Base-by-base conservation (phyloP, 208 protist species). In the Trypanosoma melophagium region DNA sequence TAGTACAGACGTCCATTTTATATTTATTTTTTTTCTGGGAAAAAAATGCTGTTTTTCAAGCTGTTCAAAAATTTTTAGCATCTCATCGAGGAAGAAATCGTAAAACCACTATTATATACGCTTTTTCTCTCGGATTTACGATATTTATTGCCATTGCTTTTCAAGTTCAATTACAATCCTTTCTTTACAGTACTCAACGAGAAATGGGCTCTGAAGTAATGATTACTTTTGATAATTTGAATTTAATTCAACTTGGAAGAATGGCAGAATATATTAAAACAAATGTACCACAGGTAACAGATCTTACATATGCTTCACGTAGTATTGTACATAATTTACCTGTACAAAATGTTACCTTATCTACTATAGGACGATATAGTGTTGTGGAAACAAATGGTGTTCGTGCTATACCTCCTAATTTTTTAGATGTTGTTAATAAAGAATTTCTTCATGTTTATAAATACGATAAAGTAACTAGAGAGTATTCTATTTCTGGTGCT, bases 41-140 rank as follows among this genome's bases (percentile, higher is more conserved):
- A 62, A 89, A 76, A 44, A 50, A 42, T 13, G 74, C 89, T 0
- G 79, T 97, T 0, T 79, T 81, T 45, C 42, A 54, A 7, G 57
- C 97, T 10, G 78, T 98, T 17, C 28, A 82, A 9, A 98, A 98
- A 71, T 98, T 95, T 74, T 66, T 99, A 12, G 69, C 87, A 3
- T 81, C 96, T 41, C 97, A 99, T 55, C 86, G 91, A 41, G 17
- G 54, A 38, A 71, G 96, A 53, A 99, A 99, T 69, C 83, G 93
- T 21, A 98, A 98, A 80, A 98, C 97, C 5, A 93, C 97, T 7
- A 72, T 98, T 16, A 98, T 98, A 90, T 99, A 98, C 73, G 70
- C 97, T 1, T 64, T 98, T 0, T 81, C 87, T 10, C 70, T 99
- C 13, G 84, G 81, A 38, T 98, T 98, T 64, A 83, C 98, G 52